Evolutionary conservation across 352 stramenopile genomes (phyloP).

Genomic region (Phytopythium chamaehyphon): DNA sequence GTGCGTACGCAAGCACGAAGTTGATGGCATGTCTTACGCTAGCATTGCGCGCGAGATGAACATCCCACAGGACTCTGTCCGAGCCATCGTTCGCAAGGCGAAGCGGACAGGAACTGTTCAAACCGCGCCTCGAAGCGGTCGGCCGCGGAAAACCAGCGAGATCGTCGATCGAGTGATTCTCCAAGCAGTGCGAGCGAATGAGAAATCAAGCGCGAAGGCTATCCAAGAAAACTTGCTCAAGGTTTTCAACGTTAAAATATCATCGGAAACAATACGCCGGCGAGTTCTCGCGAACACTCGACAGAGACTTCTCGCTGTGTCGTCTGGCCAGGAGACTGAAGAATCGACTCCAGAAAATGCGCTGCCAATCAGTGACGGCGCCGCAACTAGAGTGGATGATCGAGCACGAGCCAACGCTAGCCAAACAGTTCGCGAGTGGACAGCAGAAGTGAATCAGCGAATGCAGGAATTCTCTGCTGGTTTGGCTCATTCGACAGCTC

Average conservation of each 20-base stretch:
- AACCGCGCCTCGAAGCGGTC: slow-evolving; percentile 49
- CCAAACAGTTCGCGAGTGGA: no score
- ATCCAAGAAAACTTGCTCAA: slow-evolving; percentile 55
- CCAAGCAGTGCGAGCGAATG: slow-evolving; percentile 46
- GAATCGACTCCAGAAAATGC: background rate
- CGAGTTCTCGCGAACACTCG: slow-evolving; percentile 54
- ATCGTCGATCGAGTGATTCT: slow-evolving; percentile 69
- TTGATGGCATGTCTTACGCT: slow-evolving; percentile 49
- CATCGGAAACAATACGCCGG: slow-evolving; percentile 52
- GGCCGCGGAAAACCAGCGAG: slow-evolving; percentile 59
- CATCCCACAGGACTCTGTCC: slow-evolving; percentile 57
- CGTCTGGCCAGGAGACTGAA: background rate
- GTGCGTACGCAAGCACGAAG: slow-evolving; percentile 50
- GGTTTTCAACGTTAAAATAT: slow-evolving; percentile 59
- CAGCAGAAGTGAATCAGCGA: no score
- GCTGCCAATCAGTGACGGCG: background rate
- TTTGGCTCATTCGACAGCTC: background rate
- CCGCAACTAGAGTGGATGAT: background rate
- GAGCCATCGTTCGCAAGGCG: slow-evolving; percentile 60
- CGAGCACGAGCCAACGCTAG: no score
- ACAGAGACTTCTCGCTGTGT: slow-evolving; percentile 17
- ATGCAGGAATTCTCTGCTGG: no score
- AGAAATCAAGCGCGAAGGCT: slow-evolving; percentile 49
- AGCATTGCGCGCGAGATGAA: slow-evolving; percentile 45
- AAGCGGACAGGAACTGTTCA: slow-evolving; percentile 53